Evolutionary conservation across 2,329 filamentous ascomycete species (phyloP), one percentile per base, ranked within the genome.

Genomic region (Colletotrichum paranaense): DNA sequence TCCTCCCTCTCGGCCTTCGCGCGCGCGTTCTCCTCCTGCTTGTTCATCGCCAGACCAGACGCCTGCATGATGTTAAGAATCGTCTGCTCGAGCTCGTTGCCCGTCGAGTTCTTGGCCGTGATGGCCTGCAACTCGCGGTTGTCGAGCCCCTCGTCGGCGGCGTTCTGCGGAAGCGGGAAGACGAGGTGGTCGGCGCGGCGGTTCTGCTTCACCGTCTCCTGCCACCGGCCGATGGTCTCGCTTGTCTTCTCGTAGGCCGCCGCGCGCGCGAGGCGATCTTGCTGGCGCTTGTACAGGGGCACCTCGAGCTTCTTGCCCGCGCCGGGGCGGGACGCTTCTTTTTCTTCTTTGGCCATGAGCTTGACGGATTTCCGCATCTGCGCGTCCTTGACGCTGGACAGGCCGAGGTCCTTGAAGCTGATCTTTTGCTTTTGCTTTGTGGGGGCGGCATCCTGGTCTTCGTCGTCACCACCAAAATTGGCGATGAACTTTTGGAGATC

Each of bases 121-220:
- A 94, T 83, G 6, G 95, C 90, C 49, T 89, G 87, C 53, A 94
- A 89, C 78, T 92, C 91, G 26, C 88, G 91, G 72, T 87, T 90
- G 76, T 89, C 85, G 26, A 92, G 83, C 24, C 91, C 90, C 32
- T 87, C 88, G 67, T 87, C 88, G 26, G 88, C 91, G 72, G 92
- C 90, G 52, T 92, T 92, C 78, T 95, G 92, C 3, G 92, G 89
- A 0, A 98, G 88, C 5, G 97, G 97, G 79, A 99, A 99, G 24
- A 92, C 88, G 14, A 99, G 86, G 81, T 98, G 95, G 75, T 98
- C 97, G 1, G 96, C 95, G 77, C 95, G 90, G 73, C 97, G 93
- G 82, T 98, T 98, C 38, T 94, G 91, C 84, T 98, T 97, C 79
- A 99, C 95, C 0, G 97, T 98, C 74, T 98, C 96, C 38, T 93